Base-by-base conservation (phyloP, 768 basidiomycete genomes). In the Udeniomyces megalosporus region DNA sequence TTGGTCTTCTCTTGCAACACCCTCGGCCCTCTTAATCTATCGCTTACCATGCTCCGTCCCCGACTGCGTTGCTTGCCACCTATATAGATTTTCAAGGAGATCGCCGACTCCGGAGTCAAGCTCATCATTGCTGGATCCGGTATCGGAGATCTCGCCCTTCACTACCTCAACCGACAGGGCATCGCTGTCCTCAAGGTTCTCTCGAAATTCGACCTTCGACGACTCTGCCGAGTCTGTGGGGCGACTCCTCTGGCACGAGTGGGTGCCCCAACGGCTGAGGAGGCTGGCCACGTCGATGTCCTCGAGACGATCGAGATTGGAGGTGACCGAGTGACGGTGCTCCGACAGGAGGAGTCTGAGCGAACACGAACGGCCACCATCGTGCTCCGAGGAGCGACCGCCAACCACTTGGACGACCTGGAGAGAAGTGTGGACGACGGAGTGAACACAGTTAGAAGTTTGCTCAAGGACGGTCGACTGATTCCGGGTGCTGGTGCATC, bases 401-500 rank as follows among this genome's bases (percentile, higher is more conserved):
- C 86, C 53, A 96, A 96, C 75, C 84, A 84, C 67, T 75, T 97
- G 52, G 95, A 99, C 70, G 95, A 97, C 72, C 81, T 99, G 35
- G 93, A 99, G 74, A 81, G 95, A 29, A 91, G 93, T 31, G 79
- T 99, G 51, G 95, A 97, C 71, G 92, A 97, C 69, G 95, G 93
- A 29, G 90, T 92, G 66, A 91, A 88, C 74, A 93, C 93, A 47
- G 86, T 99, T 76, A 91, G 96, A 74, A 80, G 85, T 31, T 73
- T 99, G 66, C 75, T 99, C 70, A 91, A 92, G 72, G 93, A 99
- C 69, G 78, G 84, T 29, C 77, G 92, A 50, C 77, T 96, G 62
- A 86, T 97, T 1, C 85, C 95, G 7, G 95, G 95, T 3, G 95
- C 91, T 7, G 95, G 93, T 12, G 88, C 95, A 1, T 82, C 85